A percentile compares a stretch with the other conserved stretches of the same genome.
Conservation (phyloP, 2,329 filamentous ascomycete species). For the Xylariaceae sp. region DNA sequence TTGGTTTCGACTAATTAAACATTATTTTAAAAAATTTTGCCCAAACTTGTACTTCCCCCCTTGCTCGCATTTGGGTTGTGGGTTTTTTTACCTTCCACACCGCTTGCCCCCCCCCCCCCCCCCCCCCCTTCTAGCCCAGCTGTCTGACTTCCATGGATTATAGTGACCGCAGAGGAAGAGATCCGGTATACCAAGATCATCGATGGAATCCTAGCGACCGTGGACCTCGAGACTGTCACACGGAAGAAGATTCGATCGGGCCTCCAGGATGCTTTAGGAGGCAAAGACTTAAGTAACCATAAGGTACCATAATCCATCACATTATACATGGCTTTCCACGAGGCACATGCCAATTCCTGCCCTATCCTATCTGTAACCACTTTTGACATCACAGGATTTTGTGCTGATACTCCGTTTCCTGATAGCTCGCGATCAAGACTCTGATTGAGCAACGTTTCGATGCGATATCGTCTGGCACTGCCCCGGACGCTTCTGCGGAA, state of each 20-base stretch:
- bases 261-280: constrained; percentile 48
- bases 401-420: constrained; percentile 2
- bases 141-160: constrained; percentile 11
- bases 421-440: constrained; percentile 61
- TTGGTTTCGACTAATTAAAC: too few relatives aligned
- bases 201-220: constrained; percentile 52
- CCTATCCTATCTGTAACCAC: too few relatives aligned
- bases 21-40: too few relatives aligned
- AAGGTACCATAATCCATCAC: constrained; percentile 40
- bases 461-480: constrained; percentile 50
- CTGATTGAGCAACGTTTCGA: constrained; percentile 73
- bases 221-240: constrained; percentile 58
- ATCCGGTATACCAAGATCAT: constrained; percentile 52
- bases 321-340: too few relatives aligned
- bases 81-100: too few relatives aligned
- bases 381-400: neutral
- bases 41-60: too few relatives aligned
- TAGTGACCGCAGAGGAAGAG: constrained; percentile 48
- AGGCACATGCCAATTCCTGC: too few relatives aligned
- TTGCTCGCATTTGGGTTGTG: too few relatives aligned
- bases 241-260: constrained; percentile 57
- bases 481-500: constrained; percentile 20
- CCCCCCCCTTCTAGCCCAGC: too few relatives aligned
- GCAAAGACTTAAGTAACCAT: constrained; percentile 53
- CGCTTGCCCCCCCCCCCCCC: too few relatives aligned